Evolutionary conservation across 768 basidiomycete genomes (phyloP).

Genomic region (Candolleomyces aberdarensis): DNA sequence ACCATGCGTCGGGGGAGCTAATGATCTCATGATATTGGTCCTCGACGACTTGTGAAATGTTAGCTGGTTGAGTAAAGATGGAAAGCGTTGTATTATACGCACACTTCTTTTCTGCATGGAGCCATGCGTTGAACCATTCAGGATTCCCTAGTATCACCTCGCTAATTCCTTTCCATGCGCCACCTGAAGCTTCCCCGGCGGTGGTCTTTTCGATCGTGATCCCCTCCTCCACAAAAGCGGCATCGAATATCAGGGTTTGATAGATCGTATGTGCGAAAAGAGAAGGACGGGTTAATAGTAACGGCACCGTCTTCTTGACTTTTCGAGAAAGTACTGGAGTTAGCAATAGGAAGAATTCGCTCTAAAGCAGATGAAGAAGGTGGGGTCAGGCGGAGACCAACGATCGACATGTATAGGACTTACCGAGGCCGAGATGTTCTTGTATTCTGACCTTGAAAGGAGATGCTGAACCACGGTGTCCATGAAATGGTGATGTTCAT

Average conservation of each 20-base stretch:
- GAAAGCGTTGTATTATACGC: constrained; percentile 25
- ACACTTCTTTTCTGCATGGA: constrained; percentile 89
- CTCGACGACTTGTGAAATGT: constrained; percentile 65
- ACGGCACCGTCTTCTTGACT: constrained; percentile 68
- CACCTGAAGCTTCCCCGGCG: constrained; percentile 22
- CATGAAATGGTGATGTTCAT: constrained; percentile 84
- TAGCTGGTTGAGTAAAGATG: not conserved
- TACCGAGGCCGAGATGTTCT: constrained; percentile 74
- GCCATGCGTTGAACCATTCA: constrained; percentile 92
- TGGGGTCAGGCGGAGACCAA: not conserved
- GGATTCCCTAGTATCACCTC: constrained; percentile 76
- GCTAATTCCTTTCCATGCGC: constrained; percentile 73
- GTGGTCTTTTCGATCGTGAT: constrained; percentile 61
- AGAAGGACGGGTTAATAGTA: constrained; percentile 72
- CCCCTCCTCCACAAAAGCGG: constrained; percentile 67
- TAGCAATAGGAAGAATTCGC: constrained; percentile 79
- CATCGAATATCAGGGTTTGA: constrained; percentile 87
- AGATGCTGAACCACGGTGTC: constrained; percentile 70
- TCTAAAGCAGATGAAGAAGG: constrained; percentile 38
- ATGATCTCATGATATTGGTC: constrained; percentile 86
- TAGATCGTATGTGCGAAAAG: constrained; percentile 95
- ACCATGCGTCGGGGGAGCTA: constrained; percentile 80
- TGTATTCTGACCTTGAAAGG: constrained; percentile 59
- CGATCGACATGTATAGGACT: constrained; percentile 15
- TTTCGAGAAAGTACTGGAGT: constrained; percentile 77